These are phyloP conservation scores for Globisporangium uncinulatum DNA, from an alignment of 352 stramenopile genomes.

Conservation along the genomic window DNA sequence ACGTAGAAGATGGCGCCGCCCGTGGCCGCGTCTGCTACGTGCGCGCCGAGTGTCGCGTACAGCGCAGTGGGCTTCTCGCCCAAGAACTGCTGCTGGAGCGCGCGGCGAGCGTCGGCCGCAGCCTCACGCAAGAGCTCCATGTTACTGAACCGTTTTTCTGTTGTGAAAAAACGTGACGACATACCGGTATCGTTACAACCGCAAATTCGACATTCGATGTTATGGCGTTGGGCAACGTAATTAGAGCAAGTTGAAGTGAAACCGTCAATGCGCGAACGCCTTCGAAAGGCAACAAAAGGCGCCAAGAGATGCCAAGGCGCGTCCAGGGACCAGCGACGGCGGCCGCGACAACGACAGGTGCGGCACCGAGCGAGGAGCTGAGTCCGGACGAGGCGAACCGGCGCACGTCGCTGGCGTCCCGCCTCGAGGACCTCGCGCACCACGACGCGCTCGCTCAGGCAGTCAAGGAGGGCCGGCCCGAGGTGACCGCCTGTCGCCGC, in stretches of 20 bases:
- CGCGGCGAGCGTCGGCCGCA: conserved; percentile 11
- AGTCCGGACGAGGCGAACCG: conserved; percentile 8
- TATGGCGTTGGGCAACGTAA: not conserved
- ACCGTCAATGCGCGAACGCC: not conserved
- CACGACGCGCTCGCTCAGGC: conserved; percentile 33
- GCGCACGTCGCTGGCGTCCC: conserved; percentile 41
- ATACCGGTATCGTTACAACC: too few relatives aligned
- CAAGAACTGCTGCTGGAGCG: conserved; percentile 25
- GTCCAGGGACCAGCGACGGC: not conserved
- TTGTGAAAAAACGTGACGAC: not conserved
- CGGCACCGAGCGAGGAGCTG: not conserved
- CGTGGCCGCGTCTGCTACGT: conserved; percentile 38
- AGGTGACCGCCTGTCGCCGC: conserved; percentile 43
- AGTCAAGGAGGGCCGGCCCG: conserved; percentile 37
- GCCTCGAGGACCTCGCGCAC: conserved; percentile 32
- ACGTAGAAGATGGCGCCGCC: conserved; percentile 44
- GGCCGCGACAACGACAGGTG: not conserved
- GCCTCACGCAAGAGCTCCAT: conserved; percentile 15
- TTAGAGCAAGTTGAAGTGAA: not conserved
- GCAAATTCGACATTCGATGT: not conserved
- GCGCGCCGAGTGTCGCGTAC: conserved; percentile 32
- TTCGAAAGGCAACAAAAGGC: not conserved
- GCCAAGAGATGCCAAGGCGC: too few relatives aligned
- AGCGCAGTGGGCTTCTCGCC: conserved; percentile 35
- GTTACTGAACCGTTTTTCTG: not conserved